Base-by-base conservation (phyloP, 2,329 filamentous ascomycete genomes). In the Metarhizium humberi region DNA sequence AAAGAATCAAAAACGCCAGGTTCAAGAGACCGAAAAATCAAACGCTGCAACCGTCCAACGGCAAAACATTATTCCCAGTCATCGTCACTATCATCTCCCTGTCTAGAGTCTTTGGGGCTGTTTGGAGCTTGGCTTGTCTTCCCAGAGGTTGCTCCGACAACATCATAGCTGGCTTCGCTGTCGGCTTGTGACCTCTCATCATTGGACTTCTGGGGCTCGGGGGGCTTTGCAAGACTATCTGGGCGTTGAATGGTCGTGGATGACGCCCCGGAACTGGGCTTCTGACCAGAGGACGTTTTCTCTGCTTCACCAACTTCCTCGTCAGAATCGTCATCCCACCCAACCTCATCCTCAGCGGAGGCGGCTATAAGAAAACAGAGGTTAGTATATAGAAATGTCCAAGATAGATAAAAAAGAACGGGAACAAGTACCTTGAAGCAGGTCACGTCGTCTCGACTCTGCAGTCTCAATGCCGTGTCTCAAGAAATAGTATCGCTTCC, bases 401-500 rank as follows among this genome's bases (percentile, higher is more conserved):
- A 29, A 4, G 2, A 16, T 32, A 25, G 38, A 45, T 43, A 32
- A 20, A 18, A 20, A 18, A 25, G 29, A 18, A n/a, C 34, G 16
- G 36, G 36, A 29, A 18, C 25, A 40, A n/a, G 25, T 54, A 95
- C 92, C 92, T 73, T 95, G 95, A 25, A 99, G 76, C 55, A 99
- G 79, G 70, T 99, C 94, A 63, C 87, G 85, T 69, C 94, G 80
- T 69, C 90, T 85, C 65, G 87, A 85, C 73, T 99, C 94, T 56
- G 96, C 92, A 30, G 88, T 92, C 75, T 97, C 92, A 59, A 99
- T 88, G 16, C 94, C 90, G 66, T 95, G 87, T 64, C 92, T 81
- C 59, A 97, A 74, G 75, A 96, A 99, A 70, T 97, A 97, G 72
- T 99, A 99, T 55, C 94, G 81, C 67, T 82, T 87, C 92, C 94